Percentiles rank a stretch among this genome's conserved stretches.
phyloP scores from a whole-genome alignment of 345 rosid species.

The Populus deltoides region DNA sequence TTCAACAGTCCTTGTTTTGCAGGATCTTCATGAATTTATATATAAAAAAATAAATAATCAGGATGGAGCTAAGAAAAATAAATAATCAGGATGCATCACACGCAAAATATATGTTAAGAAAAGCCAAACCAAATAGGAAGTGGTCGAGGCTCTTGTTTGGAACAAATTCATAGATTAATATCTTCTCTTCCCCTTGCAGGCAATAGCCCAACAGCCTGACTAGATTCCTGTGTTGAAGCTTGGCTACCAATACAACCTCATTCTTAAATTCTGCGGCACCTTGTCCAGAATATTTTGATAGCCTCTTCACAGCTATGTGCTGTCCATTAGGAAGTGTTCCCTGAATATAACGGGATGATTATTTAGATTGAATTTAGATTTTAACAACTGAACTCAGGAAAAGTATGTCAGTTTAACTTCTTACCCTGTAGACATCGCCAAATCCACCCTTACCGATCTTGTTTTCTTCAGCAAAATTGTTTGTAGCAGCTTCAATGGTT shows the following conservation, averaged over 20 bases:
- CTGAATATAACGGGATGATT: background rate
- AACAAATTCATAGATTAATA: background rate
- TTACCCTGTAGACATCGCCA: slow-evolving; percentile 65
- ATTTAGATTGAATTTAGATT: background rate
- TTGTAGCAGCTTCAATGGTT: slow-evolving; percentile 43
- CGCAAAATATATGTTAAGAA: too few species aligned
- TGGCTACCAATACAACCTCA: slow-evolving; percentile 14
- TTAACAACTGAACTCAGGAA: too few species aligned
- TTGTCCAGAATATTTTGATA: slow-evolving; percentile 2
- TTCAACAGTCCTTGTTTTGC: background rate
- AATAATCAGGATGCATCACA: too few species aligned
- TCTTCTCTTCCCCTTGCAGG: background rate
- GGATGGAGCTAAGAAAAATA: too few species aligned
- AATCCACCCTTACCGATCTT: slow-evolving; percentile 74
- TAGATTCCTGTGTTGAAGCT: slow-evolving; percentile 1
- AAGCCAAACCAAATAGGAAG: background rate
- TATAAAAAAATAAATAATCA: too few species aligned
- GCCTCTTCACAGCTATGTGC: slow-evolving; percentile 6
- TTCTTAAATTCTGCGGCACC: slow-evolving; percentile 13
- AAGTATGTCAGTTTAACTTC: too few species aligned
- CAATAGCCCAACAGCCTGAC: background rate
- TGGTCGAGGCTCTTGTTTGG: slow-evolving; percentile 8
- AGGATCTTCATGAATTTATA: background rate
- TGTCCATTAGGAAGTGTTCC: slow-evolving; percentile 4
- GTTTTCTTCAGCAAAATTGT: slow-evolving; percentile 45